Percentiles rank a stretch among this genome's conserved stretches.
phyloP scores from a whole-genome alignment of 106 monocot species.

The Acorus calamus region DNA sequence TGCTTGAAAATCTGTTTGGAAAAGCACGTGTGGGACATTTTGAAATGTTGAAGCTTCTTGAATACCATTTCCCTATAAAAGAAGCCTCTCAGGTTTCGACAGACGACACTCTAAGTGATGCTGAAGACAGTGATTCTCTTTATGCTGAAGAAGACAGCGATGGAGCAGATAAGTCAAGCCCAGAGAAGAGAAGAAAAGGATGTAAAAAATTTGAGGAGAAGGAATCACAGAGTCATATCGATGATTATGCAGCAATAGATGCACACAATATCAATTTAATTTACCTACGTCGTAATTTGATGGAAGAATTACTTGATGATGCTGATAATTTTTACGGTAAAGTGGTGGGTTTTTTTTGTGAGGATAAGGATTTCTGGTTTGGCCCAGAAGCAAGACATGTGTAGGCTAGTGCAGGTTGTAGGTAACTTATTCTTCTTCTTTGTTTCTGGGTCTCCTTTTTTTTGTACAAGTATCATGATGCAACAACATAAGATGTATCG shows the following conservation, averaged over 20 bases:
- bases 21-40: constrained; percentile 88
- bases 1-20: constrained; percentile 64
- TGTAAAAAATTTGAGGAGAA: constrained; percentile 37
- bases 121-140: constrained; percentile 57
- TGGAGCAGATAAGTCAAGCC: constrained; percentile 13
- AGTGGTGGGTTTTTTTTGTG: constrained; percentile 86
- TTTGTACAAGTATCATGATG: neutral
- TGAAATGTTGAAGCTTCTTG: constrained; percentile 98
- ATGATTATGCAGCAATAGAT: constrained; percentile 95
- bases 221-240: constrained; percentile 33
- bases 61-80: constrained; percentile 77
- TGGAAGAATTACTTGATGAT: constrained; percentile 86
- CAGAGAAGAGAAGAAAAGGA: constrained; percentile 46
- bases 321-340: constrained; percentile 52
- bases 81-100: constrained; percentile 42
- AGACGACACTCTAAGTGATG: constrained; percentile 63
- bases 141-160: constrained; percentile 60
- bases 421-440: constrained; percentile 34
- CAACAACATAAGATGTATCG: neutral
- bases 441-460: neutral
- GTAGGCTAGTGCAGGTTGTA: constrained; percentile 77
- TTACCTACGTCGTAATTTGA: constrained; percentile 72
- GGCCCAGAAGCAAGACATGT: constrained; percentile 69
- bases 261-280: constrained; percentile 71
- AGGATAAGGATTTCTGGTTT: constrained; percentile 78